Conservation (phyloP, 2,329 filamentous ascomycete species). For the Fusarium circinatum region DNA sequence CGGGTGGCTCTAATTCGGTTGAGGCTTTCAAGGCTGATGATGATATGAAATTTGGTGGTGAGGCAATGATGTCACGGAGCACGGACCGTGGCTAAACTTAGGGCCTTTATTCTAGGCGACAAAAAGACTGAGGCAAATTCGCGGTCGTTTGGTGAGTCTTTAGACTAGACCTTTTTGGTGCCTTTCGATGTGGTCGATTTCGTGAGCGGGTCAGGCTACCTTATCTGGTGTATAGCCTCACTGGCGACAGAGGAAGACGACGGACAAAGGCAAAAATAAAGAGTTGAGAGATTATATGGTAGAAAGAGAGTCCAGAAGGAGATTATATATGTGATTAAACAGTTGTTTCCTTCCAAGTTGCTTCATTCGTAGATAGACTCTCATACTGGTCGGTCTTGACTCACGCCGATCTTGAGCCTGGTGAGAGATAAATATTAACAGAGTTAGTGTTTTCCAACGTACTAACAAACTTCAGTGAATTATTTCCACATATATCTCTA, state of each 20-base stretch:
- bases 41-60: constrained; percentile 40
- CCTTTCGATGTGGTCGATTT: constrained; percentile 4
- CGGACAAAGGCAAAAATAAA: neutral
- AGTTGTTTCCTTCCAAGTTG: too few species aligned
- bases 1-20: constrained; percentile 2
- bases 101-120: neutral
- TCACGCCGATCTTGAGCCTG: constrained; percentile 35
- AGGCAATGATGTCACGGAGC: constrained; percentile 45
- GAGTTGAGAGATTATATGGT: neutral
- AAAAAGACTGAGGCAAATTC: neutral
- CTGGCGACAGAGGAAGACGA: neutral
- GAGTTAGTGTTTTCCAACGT: neutral
- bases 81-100: constrained; percentile 17
- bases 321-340: neutral
- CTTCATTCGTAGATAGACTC: neutral
- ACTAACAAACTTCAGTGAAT: neutral
- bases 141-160: too few species aligned
- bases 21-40: constrained; percentile 32
- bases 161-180: neutral
- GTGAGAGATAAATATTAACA: neutral
- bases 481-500: neutral
- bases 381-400: constrained; percentile 30
- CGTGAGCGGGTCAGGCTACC: constrained; percentile 9
- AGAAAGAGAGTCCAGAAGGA: neutral
- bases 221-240: neutral